phyloP scores from a whole-genome alignment of 164 flowering plant genomes.

The Umbellularia californica region DNA sequence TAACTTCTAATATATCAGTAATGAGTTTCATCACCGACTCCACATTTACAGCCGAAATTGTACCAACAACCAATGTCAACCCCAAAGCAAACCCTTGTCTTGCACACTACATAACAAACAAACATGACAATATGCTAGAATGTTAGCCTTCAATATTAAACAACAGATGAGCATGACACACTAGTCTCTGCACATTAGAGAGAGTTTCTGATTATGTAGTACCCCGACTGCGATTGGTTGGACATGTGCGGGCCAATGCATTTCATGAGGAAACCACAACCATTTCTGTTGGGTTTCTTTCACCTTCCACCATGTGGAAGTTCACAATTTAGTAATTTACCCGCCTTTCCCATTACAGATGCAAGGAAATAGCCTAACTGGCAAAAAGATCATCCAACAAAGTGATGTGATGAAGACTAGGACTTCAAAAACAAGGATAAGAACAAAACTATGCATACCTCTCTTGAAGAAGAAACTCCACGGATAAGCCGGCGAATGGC shows the following conservation, averaged over 20 bases:
- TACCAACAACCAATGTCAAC: constrained; percentile 45
- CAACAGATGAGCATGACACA: neutral
- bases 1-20: constrained; percentile 55
- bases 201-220: too few species aligned
- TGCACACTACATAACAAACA: constrained; percentile 71
- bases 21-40: constrained; percentile 70
- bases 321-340: neutral
- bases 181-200: neutral
- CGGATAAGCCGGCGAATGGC: constrained; percentile 89
- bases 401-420: neutral
- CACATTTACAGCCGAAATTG: constrained; percentile 46
- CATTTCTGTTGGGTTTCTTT: neutral
- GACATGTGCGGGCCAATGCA: neutral
- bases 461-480: constrained; percentile 96
- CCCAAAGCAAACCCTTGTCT: constrained; percentile 96
- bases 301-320: neutral
- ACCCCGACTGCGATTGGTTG: too few species aligned
- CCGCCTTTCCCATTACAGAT: neutral
- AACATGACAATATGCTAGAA: constrained; percentile 1
- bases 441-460: constrained; percentile 35
- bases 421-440: neutral
- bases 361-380: neutral
- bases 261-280: neutral
- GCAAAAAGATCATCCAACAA: neutral
- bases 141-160: constrained; percentile 2